phyloP scores from a whole-genome alignment of 495 filamentous ascomycete species.

The Tuber borchii region DNA sequence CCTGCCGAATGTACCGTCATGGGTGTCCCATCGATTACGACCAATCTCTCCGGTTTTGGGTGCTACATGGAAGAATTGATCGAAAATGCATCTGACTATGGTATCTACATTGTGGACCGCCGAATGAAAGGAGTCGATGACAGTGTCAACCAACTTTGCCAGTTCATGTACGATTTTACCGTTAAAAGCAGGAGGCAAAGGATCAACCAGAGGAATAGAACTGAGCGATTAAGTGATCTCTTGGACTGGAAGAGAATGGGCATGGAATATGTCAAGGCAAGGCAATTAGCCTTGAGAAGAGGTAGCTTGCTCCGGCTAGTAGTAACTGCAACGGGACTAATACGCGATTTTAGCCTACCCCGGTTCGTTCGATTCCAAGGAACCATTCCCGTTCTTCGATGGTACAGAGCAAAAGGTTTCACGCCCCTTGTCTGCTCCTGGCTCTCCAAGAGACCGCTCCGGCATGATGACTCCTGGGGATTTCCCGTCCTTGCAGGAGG shows the following conservation, averaged over 20 bases:
- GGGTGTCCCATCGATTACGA: conserved; percentile 97
- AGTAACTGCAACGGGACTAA: conserved; percentile 5
- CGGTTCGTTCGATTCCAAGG: conserved; percentile 68
- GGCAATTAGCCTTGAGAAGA: conserved; percentile 82
- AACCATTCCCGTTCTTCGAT: conserved; percentile 76
- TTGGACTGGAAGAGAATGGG: conserved; percentile 99
- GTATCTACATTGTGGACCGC: conserved; percentile 97
- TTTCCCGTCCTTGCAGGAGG: conserved; percentile 92
- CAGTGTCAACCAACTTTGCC: conserved; percentile 86
- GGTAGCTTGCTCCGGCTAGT: conserved; percentile 45
- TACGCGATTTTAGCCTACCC: conserved; percentile 63
- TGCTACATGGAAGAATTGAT: conserved; percentile 99
- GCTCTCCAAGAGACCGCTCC: conserved; percentile 78
- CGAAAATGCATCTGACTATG: conserved; percentile 94
- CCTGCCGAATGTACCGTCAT: conserved; percentile 98
- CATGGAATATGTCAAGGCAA: conserved; percentile 96
- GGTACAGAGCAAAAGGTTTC: conserved; percentile 87
- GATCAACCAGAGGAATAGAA: conserved; percentile 98
- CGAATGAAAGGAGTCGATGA: conserved; percentile 94
- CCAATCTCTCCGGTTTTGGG: conserved; percentile 93
- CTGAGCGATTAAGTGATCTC: conserved; percentile 86
- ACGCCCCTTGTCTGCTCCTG: conserved; percentile 84
- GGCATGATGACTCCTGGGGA: conserved; percentile 99
- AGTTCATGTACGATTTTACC: conserved; percentile 94
- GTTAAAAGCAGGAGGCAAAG: conserved; percentile 87